phyloP scores from a whole-genome alignment of 371 early-diverging fungal genomes.

The Zychaea mexicana region DNA sequence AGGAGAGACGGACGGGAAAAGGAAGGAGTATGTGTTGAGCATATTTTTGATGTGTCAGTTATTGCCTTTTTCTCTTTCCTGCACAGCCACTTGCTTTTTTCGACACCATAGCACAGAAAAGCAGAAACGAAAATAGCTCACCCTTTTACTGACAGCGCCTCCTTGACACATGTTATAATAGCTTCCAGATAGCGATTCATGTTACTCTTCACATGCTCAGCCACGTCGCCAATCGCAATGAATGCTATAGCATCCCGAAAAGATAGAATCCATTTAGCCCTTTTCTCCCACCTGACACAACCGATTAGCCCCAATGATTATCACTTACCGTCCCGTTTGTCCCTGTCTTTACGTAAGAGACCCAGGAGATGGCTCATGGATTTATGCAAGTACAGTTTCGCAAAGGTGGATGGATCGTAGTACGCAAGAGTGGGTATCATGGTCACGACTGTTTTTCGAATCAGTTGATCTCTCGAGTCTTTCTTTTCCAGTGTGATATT shows the following conservation, averaged over 20 bases:
- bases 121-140: too few species aligned
- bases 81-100: neutral
- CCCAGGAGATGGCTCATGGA: conserved; percentile 79
- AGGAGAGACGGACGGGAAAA: too few species aligned
- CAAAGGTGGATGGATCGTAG: conserved; percentile 83
- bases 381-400: conserved; percentile 68
- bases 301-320: neutral
- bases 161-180: conserved; percentile 73
- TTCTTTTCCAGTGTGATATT: conserved; percentile 78
- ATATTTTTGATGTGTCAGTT: too few species aligned
- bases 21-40: too few species aligned
- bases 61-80: too few species aligned
- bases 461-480: conserved; percentile 82
- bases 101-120: neutral
- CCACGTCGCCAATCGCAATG: conserved; percentile 85
- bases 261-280: neutral
- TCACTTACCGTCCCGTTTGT: conserved; percentile 63
- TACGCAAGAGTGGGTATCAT: conserved; percentile 85
- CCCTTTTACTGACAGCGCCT: conserved; percentile 64
- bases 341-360: conserved; percentile 79
- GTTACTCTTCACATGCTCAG: conserved; percentile 79
- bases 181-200: conserved; percentile 84
- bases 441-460: conserved; percentile 83
- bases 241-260: conserved; percentile 74
- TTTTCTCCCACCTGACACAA: neutral